Base-by-base conservation (phyloP, 176 grass and related monocot species). In the Chrysopogon serrulatus region DNA sequence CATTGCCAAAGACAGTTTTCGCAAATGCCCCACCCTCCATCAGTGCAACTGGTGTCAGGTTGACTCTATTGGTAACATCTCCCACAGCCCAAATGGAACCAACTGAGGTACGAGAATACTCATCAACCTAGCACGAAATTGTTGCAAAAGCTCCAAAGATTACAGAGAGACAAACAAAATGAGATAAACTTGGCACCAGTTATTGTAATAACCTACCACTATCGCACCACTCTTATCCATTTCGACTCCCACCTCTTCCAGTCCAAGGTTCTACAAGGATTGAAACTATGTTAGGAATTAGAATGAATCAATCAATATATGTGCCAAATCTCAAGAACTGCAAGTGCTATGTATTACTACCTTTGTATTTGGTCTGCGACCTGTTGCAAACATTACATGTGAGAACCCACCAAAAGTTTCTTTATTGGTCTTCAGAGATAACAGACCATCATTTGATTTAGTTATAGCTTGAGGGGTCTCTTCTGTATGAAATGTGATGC, bases 41-140 rank as follows among this genome's bases (percentile, higher is more conserved):
- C 37, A 93, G 76, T 74, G 94, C 94, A 81, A 93, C 89, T 47
- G 94, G 94, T 14, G 89, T 97, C 78, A 93, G 66, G 80, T 97
- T 97, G 24, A 97, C 24, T 71, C 91, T 85, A 86, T 93, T 85
- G 66, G 94, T 97, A 40, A 90, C 94, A 78, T 97, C 94, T 24
- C 94, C 94, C 39, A 97, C 89, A 24, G 94, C 94, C 94, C 91
- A 97, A 74, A 97, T 91, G 32, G 94, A 93, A 79, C 88, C 87
- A 88, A 97, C 89, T 49, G 91, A 87, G 27, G 91, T 93, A 48
- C 65, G 87, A 39, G 91, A 97, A 64, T 88, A 91, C 64, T 97
- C 91, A 72, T 97, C 89, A 78, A 97, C 89, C 91, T 97, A 65
- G 8, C 42, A 81, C 39, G 63, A 21, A 56, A 64, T 66, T 36